These are phyloP conservation scores for Achlya hypogyna DNA, from an alignment of 352 stramenopile species.

Conservation along the genomic window DNA sequence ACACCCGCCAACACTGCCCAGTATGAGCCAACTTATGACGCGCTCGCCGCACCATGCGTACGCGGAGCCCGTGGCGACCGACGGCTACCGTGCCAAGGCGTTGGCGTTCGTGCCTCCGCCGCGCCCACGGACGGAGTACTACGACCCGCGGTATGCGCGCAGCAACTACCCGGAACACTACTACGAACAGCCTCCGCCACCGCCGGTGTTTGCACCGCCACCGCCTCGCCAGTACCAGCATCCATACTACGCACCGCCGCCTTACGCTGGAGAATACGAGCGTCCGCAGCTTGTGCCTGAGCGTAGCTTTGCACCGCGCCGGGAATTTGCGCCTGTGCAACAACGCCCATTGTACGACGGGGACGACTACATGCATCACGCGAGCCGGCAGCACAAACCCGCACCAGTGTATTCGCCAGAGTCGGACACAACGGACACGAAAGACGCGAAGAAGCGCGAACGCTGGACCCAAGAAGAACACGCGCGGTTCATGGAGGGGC, in stretches of 20 bases:
- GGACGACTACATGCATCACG: neutral
- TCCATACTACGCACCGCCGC: neutral
- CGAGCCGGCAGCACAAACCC: neutral
- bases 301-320: neutral
- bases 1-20: slow-evolving; percentile 3
- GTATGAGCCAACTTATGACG: slow-evolving; percentile 15
- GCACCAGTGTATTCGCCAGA: neutral
- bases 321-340: neutral
- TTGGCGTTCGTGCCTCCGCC: too few species aligned
- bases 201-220: neutral
- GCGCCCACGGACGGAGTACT: neutral
- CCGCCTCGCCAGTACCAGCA: neutral
- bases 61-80: neutral
- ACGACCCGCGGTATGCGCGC: neutral
- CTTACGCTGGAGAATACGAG: neutral
- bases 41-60: neutral
- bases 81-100: neutral
- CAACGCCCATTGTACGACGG: neutral
- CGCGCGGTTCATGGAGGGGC: slow-evolving; percentile 71
- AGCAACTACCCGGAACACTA: neutral
- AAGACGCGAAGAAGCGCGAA: slow-evolving; percentile 32
- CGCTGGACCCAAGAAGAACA: slow-evolving; percentile 79
- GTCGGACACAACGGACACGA: neutral
- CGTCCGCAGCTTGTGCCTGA: neutral
- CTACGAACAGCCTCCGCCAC: neutral